These are phyloP conservation scores for Pythium dissotocum DNA, from an alignment of 352 stramenopile species.

Conservation along the genomic window DNA sequence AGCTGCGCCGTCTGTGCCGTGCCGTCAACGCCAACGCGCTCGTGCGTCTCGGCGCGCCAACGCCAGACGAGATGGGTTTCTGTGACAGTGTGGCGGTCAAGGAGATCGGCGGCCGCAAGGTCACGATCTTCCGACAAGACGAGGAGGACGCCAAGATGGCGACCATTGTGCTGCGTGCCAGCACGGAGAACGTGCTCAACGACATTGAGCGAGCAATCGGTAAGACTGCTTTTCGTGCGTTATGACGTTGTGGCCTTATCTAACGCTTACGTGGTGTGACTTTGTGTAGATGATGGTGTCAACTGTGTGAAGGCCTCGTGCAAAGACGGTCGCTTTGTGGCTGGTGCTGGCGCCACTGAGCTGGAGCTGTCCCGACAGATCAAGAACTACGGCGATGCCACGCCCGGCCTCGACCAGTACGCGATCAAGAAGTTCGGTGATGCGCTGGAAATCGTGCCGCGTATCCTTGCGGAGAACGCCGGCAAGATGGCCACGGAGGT, in stretches of 20 bases:
- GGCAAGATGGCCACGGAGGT: conserved; percentile 94
- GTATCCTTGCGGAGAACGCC: conserved; percentile 98
- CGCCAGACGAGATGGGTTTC: conserved; percentile 98
- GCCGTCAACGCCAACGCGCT: conserved; percentile 96
- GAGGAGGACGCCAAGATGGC: conserved; percentile 94
- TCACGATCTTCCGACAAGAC: conserved; percentile 96
- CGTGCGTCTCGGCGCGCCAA: conserved; percentile 96
- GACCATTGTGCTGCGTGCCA: conserved; percentile 94
- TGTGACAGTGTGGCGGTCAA: conserved; percentile 92
- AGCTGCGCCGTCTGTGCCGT: conserved; percentile 96
- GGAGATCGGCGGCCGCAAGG: conserved; percentile 96
- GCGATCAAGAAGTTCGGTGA: conserved; percentile 99
- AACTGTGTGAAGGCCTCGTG: conserved; percentile 96
- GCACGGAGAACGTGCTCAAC: conserved; percentile 97
- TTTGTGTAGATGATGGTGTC: conserved; percentile 93
- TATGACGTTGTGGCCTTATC: not conserved
- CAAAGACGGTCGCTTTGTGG: conserved; percentile 94
- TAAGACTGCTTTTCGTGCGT: conserved; percentile 16
- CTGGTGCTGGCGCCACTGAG: conserved; percentile 94
- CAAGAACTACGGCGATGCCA: conserved; percentile 94
- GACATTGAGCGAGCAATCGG: conserved; percentile 97
- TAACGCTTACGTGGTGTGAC: not conserved
- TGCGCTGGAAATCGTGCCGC: conserved; percentile 96
- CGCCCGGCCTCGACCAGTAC: conserved; percentile 98
- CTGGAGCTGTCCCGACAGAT: conserved; percentile 96